phyloP scores from a whole-genome alignment of 176 grass and related monocot genomes.

The Chrysopogon serrulatus region DNA sequence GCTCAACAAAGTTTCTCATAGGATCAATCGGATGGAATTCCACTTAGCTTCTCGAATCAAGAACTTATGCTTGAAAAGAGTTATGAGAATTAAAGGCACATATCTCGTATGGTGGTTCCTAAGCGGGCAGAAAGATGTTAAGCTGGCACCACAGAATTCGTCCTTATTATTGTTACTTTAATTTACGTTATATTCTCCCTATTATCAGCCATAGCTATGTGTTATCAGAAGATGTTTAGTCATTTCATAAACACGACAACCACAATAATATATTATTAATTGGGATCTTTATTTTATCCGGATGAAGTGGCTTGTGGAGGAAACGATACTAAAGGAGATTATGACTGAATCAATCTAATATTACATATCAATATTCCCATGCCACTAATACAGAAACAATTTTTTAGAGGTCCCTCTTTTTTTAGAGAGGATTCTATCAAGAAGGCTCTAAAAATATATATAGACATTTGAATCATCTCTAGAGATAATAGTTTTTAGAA shows the following conservation, averaged over 20 bases:
- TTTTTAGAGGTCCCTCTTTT: neutral
- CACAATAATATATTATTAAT: neutral
- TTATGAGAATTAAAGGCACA: neutral
- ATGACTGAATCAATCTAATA: neutral
- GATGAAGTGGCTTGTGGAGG: neutral
- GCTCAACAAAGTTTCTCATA: slow-evolving; percentile 14
- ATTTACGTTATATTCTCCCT: too few relatives aligned
- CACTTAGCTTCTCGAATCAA: slow-evolving; percentile 31
- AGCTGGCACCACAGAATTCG: neutral
- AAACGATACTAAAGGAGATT: neutral
- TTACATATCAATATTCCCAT: neutral
- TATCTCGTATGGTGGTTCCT: slow-evolving; percentile 4
- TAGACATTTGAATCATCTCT: too few relatives aligned
- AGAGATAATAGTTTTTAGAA: too few relatives aligned
- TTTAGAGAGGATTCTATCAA: neutral
- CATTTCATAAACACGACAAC: neutral
- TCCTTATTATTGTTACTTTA: neutral
- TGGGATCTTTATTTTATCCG: neutral
- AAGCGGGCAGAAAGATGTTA: slow-evolving; percentile 9
- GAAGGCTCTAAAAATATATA: neutral
- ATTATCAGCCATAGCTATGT: neutral
- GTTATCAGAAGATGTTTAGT: neutral
- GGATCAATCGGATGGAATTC: slow-evolving; percentile 25
- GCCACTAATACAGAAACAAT: neutral
- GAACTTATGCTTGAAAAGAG: slow-evolving; percentile 33